These are phyloP conservation scores for Paraurostyla sp. DNA, from an alignment of 73 alveolate genomes.

Conservation along the genomic window DNA sequence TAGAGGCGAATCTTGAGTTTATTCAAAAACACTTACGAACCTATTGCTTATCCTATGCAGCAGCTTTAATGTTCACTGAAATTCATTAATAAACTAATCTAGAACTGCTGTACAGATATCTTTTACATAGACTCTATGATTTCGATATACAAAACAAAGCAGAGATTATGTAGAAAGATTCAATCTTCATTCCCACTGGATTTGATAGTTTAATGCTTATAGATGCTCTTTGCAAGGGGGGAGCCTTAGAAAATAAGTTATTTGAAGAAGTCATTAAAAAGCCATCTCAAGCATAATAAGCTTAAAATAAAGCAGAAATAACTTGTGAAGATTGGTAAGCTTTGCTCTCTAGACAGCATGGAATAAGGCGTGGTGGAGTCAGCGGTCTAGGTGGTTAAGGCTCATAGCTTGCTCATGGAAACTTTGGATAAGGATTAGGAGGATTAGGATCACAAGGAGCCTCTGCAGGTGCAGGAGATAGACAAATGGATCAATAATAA, in stretches of 20 bases:
- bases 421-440: no score
- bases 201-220: constrained; percentile 81
- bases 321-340: constrained; percentile 54
- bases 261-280: constrained; percentile 50
- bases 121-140: constrained; percentile 81
- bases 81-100: constrained; percentile 73
- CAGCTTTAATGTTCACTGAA: constrained; percentile 83
- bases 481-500: neutral
- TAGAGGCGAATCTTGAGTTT: constrained; percentile 83
- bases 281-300: constrained; percentile 38
- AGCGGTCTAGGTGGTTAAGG: no score
- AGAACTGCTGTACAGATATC: constrained; percentile 77
- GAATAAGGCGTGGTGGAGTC: constrained; percentile 42
- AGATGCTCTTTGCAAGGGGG: constrained; percentile 52
- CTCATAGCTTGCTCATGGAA: no score
- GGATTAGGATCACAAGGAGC: neutral
- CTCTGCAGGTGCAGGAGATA: constrained; percentile 33
- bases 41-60: constrained; percentile 86
- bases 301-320: constrained; percentile 1
- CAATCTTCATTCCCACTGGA: constrained; percentile 91
- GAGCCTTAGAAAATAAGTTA: neutral
- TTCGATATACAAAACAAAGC: constrained; percentile 78
- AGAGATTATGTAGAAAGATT: constrained; percentile 77
- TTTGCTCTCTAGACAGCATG: neutral
- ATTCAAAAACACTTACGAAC: constrained; percentile 83